Evolutionary conservation across 1,139 yeast genomes (phyloP).

Genomic region (Hyphopichia pseudoburtonii): DNA sequence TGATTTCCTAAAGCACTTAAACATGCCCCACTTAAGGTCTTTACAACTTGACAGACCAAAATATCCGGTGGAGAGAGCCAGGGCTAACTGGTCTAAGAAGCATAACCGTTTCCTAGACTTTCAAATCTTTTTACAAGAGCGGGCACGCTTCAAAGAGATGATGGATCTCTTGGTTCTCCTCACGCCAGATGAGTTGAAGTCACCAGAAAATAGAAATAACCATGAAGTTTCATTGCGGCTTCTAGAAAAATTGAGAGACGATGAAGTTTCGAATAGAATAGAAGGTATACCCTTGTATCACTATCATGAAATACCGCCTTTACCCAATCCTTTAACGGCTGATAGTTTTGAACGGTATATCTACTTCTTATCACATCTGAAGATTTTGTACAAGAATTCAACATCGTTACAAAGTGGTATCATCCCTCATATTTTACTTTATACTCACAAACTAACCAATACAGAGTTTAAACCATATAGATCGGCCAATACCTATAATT

Average conservation of each 20-base stretch:
- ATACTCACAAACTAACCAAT: conserved; percentile 40
- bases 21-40: conserved; percentile 35
- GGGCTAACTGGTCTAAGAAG: conserved; percentile 24
- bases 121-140: conserved; percentile 26
- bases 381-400: conserved; percentile 33
- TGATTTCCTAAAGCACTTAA: conserved; percentile 38
- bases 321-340: conserved; percentile 28
- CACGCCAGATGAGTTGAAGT: conserved; percentile 30
- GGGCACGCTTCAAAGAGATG: conserved; percentile 31
- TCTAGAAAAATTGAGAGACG: conserved; percentile 14
- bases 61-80: conserved; percentile 25
- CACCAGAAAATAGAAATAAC: conserved; percentile 10
- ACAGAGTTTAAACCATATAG: conserved; percentile 28
- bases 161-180: conserved; percentile 29
- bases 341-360: conserved; percentile 38
- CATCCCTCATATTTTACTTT: conserved; percentile 38
- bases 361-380: conserved; percentile 36
- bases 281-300: conserved; percentile 18
- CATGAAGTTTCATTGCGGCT: conserved; percentile 10
- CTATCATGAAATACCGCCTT: conserved; percentile 35
- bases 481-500: conserved; percentile 40
- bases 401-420: conserved; percentile 38
- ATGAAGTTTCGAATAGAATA: conserved; percentile 8
- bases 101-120: conserved; percentile 20
- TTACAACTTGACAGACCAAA: conserved; percentile 20